phyloP scores from a whole-genome alignment of 2,329 filamentous ascomycete species.

The Ceratocystis cacaofunesta region DNA sequence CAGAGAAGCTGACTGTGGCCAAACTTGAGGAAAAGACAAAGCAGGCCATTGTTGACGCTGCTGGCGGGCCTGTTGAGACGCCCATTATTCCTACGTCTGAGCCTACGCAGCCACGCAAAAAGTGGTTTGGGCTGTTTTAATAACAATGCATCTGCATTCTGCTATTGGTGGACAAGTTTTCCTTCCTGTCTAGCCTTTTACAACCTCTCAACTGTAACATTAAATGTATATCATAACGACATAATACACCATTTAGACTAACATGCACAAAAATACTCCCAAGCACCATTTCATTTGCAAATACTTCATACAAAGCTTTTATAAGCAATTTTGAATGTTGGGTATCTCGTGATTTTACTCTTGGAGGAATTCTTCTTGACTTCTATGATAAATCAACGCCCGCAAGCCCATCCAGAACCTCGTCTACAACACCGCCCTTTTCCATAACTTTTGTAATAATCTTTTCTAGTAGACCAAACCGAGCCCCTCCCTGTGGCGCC shows the following conservation, averaged over 20 bases:
- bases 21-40: constrained; percentile 11
- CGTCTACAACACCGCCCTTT: constrained; percentile 66
- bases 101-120: constrained; percentile 10
- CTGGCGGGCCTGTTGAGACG: background rate
- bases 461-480: constrained; percentile 53
- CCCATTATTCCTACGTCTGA: background rate
- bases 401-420: constrained; percentile 70
- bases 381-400: constrained; percentile 50
- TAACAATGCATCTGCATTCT: background rate
- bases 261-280: background rate
- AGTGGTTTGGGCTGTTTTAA: constrained; percentile 16
- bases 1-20: constrained; percentile 20
- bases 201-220: background rate
- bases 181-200: background rate
- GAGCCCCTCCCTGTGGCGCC: constrained; percentile 69
- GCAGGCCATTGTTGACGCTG: constrained; percentile 16
- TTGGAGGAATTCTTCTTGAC: background rate
- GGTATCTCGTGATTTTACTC: constrained; percentile 10
- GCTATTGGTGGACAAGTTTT: background rate
- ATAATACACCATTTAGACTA: background rate
- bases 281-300: background rate
- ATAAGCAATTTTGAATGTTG: background rate
- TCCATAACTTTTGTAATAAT: constrained; percentile 67
- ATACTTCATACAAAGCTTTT: background rate
- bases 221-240: constrained; percentile 1